phyloP scores from a whole-genome alignment of 305 asterid genomes.

The Caryopteris hybrid region DNA sequence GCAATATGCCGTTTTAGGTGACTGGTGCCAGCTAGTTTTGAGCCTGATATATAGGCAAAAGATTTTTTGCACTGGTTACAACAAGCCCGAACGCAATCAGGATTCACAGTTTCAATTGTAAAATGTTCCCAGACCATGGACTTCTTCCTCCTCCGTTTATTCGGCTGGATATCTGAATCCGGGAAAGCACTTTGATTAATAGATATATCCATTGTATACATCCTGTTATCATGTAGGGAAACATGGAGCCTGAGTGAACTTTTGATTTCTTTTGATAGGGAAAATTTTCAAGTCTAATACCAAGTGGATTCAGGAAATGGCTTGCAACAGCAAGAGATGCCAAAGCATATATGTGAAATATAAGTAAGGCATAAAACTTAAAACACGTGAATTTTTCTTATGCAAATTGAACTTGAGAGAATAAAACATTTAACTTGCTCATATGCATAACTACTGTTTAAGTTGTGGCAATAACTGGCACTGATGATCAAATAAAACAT shows the following conservation, averaged over 20 bases:
- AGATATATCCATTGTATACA: slow-evolving; percentile 42
- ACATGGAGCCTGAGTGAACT: neutral
- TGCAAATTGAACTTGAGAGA: neutral
- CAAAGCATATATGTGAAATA: neutral
- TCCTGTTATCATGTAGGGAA: slow-evolving; percentile 24
- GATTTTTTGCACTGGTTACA: slow-evolving; percentile 83
- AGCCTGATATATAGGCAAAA: slow-evolving; percentile 73
- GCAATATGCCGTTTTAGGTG: slow-evolving; percentile 84
- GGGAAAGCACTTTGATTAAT: slow-evolving; percentile 31
- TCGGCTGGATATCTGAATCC: slow-evolving; percentile 46
- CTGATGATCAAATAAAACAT: neutral
- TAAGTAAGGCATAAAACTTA: neutral
- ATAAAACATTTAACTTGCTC: neutral
- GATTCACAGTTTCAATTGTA: slow-evolving; percentile 41
- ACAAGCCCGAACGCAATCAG: slow-evolving; percentile 53
- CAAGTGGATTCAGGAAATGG: neutral
- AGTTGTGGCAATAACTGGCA: neutral
- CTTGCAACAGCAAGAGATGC: neutral
- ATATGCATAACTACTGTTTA: neutral
- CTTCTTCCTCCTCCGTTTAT: slow-evolving; percentile 64
- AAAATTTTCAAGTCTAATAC: neutral
- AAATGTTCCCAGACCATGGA: slow-evolving; percentile 88
- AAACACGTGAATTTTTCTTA: neutral
- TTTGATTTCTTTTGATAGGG: neutral
- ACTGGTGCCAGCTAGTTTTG: slow-evolving; percentile 86